A percentile compares a stretch with the other conserved stretches of the same genome.
Conservation (phyloP, 225 moss, liverwort and hornwort genomes). For the Asterella californica region DNA sequence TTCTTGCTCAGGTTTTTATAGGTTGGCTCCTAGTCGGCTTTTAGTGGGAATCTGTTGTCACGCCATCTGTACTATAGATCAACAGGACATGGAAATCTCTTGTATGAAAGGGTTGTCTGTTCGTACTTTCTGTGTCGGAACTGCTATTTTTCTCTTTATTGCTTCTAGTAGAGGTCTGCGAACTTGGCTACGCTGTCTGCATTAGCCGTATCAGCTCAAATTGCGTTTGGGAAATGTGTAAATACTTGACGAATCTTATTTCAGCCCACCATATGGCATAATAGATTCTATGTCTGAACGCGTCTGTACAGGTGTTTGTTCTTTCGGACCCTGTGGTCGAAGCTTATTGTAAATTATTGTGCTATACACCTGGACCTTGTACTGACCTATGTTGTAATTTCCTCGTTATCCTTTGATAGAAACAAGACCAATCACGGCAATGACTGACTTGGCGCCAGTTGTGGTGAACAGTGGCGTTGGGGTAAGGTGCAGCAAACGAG, state of each 20-base stretch:
- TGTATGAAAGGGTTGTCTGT: too few relatives aligned
- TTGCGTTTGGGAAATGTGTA: not conserved
- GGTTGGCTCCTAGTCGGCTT: not conserved
- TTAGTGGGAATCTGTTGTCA: not conserved
- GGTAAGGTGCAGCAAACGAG: slow-evolving; percentile 52
- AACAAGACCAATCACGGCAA: not conserved
- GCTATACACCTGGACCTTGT: too few relatives aligned
- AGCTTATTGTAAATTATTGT: not conserved
- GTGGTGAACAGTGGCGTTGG: slow-evolving; percentile 65
- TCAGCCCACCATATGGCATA: not conserved
- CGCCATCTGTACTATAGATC: not conserved
- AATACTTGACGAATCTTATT: not conserved
- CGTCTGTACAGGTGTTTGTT: too few relatives aligned
- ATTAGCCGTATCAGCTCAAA: not conserved
- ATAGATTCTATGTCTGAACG: not conserved
- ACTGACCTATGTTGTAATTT: too few relatives aligned
- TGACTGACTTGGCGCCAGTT: not conserved
- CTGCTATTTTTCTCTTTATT: too few relatives aligned
- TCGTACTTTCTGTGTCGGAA: too few relatives aligned
- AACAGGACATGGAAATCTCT: too few relatives aligned
- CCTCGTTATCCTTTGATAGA: not conserved
- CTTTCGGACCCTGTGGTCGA: too few relatives aligned
- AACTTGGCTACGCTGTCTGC: too few relatives aligned
- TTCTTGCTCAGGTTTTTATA: not conserved
- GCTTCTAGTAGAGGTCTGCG: too few relatives aligned